Evolutionary conservation across 2,329 filamentous ascomycete species (phyloP).

Genomic region (Hortaea sp.): DNA sequence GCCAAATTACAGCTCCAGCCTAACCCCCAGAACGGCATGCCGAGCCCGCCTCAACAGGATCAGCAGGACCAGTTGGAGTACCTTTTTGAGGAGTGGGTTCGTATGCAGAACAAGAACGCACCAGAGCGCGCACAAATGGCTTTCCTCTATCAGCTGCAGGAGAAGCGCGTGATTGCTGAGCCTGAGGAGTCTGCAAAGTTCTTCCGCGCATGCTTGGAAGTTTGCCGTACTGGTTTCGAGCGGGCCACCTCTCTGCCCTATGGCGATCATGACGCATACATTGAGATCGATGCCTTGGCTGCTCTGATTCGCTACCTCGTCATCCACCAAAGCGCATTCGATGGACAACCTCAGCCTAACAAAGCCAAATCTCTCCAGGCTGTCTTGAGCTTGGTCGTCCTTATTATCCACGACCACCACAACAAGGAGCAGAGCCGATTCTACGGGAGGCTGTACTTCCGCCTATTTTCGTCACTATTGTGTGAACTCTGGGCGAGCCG

Average conservation of each 20-base stretch:
- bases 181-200: constrained; percentile 72
- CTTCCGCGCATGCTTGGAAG: constrained; percentile 69
- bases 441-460: constrained; percentile 83
- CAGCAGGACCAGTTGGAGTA: constrained; percentile 84
- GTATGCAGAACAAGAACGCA: constrained; percentile 66
- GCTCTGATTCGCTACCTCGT: constrained; percentile 70
- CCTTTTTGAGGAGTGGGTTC: constrained; percentile 90
- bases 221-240: constrained; percentile 69
- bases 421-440: constrained; percentile 69
- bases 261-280: constrained; percentile 51
- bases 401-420: constrained; percentile 80
- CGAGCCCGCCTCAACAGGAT: constrained; percentile 49
- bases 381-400: constrained; percentile 63
- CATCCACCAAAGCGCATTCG: constrained; percentile 55
- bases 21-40: constrained; percentile 45
- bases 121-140: constrained; percentile 61
- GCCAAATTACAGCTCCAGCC: constrained; percentile 49
- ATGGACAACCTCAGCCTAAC: constrained; percentile 48
- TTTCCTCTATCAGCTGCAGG: constrained; percentile 78
- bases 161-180: constrained; percentile 59
- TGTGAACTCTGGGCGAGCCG: constrained; percentile 50
- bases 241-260: constrained; percentile 50
- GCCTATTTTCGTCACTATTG: constrained; percentile 74
- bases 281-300: constrained; percentile 69
- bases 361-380: constrained; percentile 68